Evolutionary conservation across 306 rosid genomes (phyloP).

Genomic region (Begonia masoniana): DNA sequence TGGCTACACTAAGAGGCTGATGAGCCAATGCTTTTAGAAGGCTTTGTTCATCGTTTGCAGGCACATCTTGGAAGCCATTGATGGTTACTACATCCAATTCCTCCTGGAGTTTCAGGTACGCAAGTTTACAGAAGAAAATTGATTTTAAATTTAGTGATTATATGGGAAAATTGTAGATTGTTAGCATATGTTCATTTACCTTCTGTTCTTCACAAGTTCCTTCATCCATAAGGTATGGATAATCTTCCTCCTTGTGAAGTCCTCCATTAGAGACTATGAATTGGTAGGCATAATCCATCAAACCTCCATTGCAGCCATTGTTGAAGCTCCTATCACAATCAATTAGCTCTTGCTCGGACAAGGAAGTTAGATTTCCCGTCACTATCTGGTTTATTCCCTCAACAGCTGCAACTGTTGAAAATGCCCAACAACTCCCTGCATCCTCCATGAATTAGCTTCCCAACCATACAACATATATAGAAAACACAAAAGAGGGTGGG

Average conservation of each 20-base stretch:
- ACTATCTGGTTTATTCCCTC: constrained; percentile 64
- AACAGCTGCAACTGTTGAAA: constrained; percentile 53
- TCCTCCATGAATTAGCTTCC: background rate
- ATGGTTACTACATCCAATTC: constrained; percentile 33
- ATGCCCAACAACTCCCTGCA: constrained; percentile 79
- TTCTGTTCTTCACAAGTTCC: constrained; percentile 45
- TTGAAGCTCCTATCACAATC: constrained; percentile 56
- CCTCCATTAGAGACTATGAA: constrained; percentile 40
- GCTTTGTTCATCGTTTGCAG: constrained; percentile 46
- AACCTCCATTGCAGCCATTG: constrained; percentile 68
- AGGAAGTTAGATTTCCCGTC: constrained; percentile 40
- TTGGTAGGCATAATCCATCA: constrained; percentile 61
- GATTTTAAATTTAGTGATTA: no score
- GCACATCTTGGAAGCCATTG: constrained; percentile 52
- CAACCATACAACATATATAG: no score
- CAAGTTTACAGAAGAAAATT: background rate
- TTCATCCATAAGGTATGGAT: constrained; percentile 56
- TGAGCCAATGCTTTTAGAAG: constrained; percentile 61
- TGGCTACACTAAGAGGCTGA: constrained; percentile 64
- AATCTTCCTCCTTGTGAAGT: constrained; percentile 52
- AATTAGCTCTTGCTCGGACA: constrained; percentile 55
- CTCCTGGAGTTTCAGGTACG: constrained; percentile 22
- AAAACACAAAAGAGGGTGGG: no score
- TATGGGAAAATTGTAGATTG: no score
- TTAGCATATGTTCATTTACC: constrained; percentile 13